A percentile compares a stretch with the other conserved stretches of the same genome.
phyloP scores from a whole-genome alignment of 1,139 yeast species.

The Blastobotrys serpentis region DNA sequence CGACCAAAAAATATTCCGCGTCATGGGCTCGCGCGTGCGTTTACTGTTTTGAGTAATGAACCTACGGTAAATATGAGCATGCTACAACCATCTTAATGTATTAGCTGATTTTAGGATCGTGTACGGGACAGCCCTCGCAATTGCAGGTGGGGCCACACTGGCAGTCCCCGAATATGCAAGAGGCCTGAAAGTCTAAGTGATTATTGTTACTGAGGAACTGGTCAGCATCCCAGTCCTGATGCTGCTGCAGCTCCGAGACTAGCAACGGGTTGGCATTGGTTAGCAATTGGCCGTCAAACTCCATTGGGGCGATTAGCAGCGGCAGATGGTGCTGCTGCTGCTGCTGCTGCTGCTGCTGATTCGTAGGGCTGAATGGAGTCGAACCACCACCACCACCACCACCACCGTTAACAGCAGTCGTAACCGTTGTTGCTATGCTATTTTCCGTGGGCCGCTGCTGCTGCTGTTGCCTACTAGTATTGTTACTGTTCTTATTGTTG shows the following conservation, averaged over 20 bases:
- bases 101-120: conserved; percentile 25
- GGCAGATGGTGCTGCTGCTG: no score
- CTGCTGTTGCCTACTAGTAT: background rate
- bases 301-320: conserved; percentile 40
- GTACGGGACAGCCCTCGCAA: conserved; percentile 41
- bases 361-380: no score
- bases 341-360: no score
- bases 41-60: background rate
- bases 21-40: conserved; percentile 1
- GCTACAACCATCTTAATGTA: background rate
- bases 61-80: background rate
- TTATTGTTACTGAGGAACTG: conserved; percentile 11
- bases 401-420: no score
- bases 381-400: no score
- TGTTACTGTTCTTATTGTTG: background rate
- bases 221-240: background rate
- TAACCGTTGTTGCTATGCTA: no score
- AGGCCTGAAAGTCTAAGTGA: conserved; percentile 37
- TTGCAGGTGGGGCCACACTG: conserved; percentile 40
- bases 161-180: conserved; percentile 43
- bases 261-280: conserved; percentile 16
- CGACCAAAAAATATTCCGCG: background rate
- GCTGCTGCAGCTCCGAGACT: background rate
- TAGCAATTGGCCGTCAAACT: conserved; percentile 29
- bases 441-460: no score